A percentile compares a stretch with the other conserved stretches of the same genome.
Evolutionary conservation across 2,329 filamentous ascomycete species (phyloP).

Genomic region (Diaporthe sp.): DNA sequence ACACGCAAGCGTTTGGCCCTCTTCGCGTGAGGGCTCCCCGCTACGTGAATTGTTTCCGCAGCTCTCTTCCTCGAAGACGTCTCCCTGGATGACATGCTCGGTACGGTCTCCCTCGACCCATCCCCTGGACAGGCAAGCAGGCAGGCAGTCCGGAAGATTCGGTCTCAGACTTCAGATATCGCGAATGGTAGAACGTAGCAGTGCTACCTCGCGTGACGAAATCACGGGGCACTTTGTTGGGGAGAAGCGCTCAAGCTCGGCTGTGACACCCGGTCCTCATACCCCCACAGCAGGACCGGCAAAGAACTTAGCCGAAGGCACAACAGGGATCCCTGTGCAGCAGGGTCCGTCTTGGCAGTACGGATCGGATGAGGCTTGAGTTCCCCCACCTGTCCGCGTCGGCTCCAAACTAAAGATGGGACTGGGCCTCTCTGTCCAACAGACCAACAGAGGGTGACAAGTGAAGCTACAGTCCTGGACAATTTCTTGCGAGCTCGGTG

Average conservation of each 20-base stretch:
- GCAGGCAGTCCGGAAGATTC: neutral
- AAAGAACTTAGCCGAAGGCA: conserved; percentile 11
- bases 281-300: neutral
- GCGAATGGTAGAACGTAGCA: neutral
- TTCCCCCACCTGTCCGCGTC: neutral
- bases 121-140: neutral
- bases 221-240: neutral
- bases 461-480: neutral
- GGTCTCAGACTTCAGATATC: neutral
- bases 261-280: neutral
- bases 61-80: conserved; percentile 4
- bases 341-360: neutral
- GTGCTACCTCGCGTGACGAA: conserved; percentile 1
- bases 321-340: neutral
- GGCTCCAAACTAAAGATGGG: neutral
- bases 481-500: neutral
- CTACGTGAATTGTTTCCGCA: conserved; percentile 5
- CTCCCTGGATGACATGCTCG: conserved; percentile 10
- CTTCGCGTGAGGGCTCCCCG: neutral
- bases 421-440: neutral
- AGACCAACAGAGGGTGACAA: neutral
- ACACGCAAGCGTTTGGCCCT: neutral
- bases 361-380: neutral
- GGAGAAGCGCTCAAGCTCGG: neutral
- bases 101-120: neutral